Evolutionary conservation across 148 eudicot genomes (phyloP), one percentile per base, ranked within the genome.

Genomic region (Fagopyrum homotropicum): DNA sequence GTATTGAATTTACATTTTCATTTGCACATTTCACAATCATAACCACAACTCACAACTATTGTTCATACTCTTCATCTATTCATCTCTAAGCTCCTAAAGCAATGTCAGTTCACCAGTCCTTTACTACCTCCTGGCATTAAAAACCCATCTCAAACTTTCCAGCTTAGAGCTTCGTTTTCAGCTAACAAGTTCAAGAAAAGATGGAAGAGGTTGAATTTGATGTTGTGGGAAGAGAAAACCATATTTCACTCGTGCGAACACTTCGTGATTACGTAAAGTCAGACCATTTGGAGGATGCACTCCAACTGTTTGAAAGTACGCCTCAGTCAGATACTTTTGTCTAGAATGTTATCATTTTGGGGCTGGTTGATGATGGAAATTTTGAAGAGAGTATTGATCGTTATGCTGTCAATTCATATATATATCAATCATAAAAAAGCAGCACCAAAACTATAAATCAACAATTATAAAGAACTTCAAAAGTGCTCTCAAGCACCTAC

Each of bases 251-350:
- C 19, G 50, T 79, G 22, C 72, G 45, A 16, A 46, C 8, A 35
- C 76, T 90, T 4, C 9, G 55, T 9, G 72, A 48, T 0, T 61
- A 10, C 66, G 45, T 89, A n/a, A 72, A 83, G 14, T 77, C 83
- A 15, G 96, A 96, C 83, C 74, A 78, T 40, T 48, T 87, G 72
- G 86, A 80, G 17, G 77, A 76, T 82, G 96, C 96, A 75, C 90
- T 89, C 88, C 82, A 85, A 6, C 45, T 90, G 91, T 90, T 90
- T 48, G 98, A 87, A 14, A 86, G 83, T 50, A 86, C 87, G 93
- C 51, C 9, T 60, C 80, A 77, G 16, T 45, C 84, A 74, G 84
- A 84, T 78, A 81, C 87, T 75, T 92, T 82, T 71, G 80, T 79
- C 68, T 92, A 90, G 91, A 90, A 92, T 84, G 81, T 86, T 45